Evolutionary conservation across 495 filamentous ascomycete genomes (phyloP).

Genomic region (Penicillium argentinense): DNA sequence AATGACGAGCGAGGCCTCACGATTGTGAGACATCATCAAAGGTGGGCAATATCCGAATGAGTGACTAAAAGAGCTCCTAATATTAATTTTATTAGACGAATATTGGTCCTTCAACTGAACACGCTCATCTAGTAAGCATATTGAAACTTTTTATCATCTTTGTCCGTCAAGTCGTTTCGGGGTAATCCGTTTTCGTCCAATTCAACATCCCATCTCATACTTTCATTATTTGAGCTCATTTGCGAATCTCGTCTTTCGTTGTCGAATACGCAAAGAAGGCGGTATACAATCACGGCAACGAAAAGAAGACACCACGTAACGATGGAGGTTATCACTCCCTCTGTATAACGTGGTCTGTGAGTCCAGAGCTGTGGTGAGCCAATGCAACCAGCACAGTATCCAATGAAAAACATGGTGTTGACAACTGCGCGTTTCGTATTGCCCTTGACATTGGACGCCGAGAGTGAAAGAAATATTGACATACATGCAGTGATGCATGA

Average conservation of each 20-base stretch:
- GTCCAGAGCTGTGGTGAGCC: slow-evolving; percentile 33
- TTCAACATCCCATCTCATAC: slow-evolving; percentile 1
- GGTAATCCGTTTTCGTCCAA: slow-evolving; percentile 19
- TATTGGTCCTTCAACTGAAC: background rate
- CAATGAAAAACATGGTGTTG: slow-evolving; percentile 40
- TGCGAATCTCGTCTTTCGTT: slow-evolving; percentile 13
- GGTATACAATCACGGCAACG: slow-evolving; percentile 18
- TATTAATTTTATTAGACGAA: background rate
- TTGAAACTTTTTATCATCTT: slow-evolving; percentile 18
- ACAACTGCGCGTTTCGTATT: slow-evolving; percentile 61
- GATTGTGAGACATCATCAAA: too few species aligned
- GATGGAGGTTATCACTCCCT: slow-evolving; percentile 28
- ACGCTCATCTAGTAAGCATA: slow-evolving; percentile 12
- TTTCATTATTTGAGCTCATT: background rate
- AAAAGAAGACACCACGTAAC: slow-evolving; percentile 33
- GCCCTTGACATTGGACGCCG: slow-evolving; percentile 58
- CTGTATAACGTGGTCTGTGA: slow-evolving; percentile 22
- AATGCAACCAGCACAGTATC: slow-evolving; percentile 37
- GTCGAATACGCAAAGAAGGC: slow-evolving; percentile 24
- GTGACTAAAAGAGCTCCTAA: background rate
- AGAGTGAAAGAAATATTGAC: slow-evolving; percentile 52
- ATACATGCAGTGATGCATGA: slow-evolving; percentile 45
- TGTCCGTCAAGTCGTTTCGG: slow-evolving; percentile 22
- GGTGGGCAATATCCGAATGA: too few species aligned
- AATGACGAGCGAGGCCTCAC: too few species aligned